phyloP scores from a whole-genome alignment of 768 basidiomycete species.

The Tephrocybe sp. region DNA sequence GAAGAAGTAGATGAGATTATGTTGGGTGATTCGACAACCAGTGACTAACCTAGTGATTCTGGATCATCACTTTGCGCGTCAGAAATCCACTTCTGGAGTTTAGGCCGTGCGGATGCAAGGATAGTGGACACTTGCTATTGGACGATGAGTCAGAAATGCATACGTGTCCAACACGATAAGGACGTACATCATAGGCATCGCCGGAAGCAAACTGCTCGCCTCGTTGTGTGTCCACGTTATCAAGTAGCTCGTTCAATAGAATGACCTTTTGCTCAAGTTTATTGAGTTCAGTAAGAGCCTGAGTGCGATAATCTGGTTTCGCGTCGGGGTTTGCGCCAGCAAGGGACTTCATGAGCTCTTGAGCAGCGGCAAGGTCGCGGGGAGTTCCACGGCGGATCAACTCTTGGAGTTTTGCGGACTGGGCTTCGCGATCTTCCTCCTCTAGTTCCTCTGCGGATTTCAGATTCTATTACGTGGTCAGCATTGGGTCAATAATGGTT shows the following conservation, averaged over 20 bases:
- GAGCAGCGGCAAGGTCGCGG: conserved; percentile 90
- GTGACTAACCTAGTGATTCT: conserved; percentile 76
- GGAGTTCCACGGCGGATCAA: conserved; percentile 95
- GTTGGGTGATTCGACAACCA: not conserved
- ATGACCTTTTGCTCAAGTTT: conserved; percentile 96
- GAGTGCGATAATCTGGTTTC: conserved; percentile 90
- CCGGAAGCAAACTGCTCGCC: conserved; percentile 84
- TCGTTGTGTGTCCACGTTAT: conserved; percentile 74
- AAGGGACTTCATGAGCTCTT: conserved; percentile 95
- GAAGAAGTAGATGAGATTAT: conserved; percentile 2
- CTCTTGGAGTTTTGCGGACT: conserved; percentile 98
- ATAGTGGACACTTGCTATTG: conserved; percentile 86
- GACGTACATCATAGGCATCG: conserved; percentile 87
- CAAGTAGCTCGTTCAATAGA: conserved; percentile 95
- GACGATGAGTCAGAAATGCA: conserved; percentile 9
- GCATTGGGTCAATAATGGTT: not conserved
- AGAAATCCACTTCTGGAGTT: conserved; percentile 97
- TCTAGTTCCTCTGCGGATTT: conserved; percentile 97
- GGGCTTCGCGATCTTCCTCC: conserved; percentile 91
- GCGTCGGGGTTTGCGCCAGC: conserved; percentile 95
- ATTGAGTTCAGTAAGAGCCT: conserved; percentile 87
- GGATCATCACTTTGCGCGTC: conserved; percentile 89
- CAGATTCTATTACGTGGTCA: conserved; percentile 55
- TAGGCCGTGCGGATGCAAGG: conserved; percentile 81
- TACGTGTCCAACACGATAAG: not conserved